Evolutionary conservation across 73 alveolate species (phyloP), one percentile per base, ranked within the genome.

Genomic region (Paramecium sexaurelia): DNA sequence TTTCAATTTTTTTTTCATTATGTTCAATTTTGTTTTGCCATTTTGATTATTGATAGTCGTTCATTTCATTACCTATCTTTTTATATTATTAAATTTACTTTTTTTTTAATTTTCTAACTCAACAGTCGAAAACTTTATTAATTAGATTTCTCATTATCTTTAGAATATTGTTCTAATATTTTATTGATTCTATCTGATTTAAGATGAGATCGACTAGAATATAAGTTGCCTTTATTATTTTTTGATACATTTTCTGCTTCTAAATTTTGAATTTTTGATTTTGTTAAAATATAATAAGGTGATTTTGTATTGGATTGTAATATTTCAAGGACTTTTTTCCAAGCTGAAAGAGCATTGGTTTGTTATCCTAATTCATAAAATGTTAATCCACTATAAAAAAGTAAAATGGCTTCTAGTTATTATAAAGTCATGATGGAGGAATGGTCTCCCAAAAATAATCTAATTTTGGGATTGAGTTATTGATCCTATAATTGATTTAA

Each of bases 1-100:
- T 78, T 78, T 78, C 90, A 15, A 78, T 78, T 39, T 78, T 78
- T 24, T 78, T 78, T 43, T 78, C 90, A 78, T 78, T 78, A 78
- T 78, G 90, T 40, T 78, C 90, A 8, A 39, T 78, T 37, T 71
- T 71, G 35, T 71, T 71, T 20, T 51, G 7, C 56, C 57, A 71
- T 71, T 19, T 27, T 71, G 51, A 33, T 35, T 71, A 27, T 71
- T 29, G 56, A 71, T 78, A 43, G 0, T 78, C 36, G 41, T 75
- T 15, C 22, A 78, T 9, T 41, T 78, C 45, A 78, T 78, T 78
- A 24, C 75, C 90, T 78, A 78, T 78, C 67, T 78, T 78, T 41
- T 39, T 78, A 43, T 39, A 39, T 78, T 41, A 40, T 78, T 39
- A 6, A 19, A 24, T 78, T 29, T 41, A 43, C 90, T 24, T 78